Evolutionary conservation across 2,329 filamentous ascomycete genomes (phyloP), one percentile per base, ranked within the genome.

Genomic region (Hypoxylon sp.): DNA sequence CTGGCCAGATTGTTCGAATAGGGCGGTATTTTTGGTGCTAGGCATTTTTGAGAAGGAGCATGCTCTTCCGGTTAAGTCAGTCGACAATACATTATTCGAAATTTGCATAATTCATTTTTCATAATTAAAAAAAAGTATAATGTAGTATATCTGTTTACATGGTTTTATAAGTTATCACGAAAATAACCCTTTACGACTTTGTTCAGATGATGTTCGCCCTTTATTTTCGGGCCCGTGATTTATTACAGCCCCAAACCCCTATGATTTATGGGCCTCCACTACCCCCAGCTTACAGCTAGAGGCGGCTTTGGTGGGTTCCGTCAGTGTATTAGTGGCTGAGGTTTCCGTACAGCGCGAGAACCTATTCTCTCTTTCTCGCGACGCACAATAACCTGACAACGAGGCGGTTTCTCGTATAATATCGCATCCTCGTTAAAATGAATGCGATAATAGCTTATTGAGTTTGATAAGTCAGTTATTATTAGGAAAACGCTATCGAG

Each of bases 1-100:
- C 14, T 37, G 53, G 29, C 53, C 29, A 58, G 47, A 64, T 22
- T 47, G 54, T 37, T 64, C 48, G 22, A 11, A 53, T 44, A 14
- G 42, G 14, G 14, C 39, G 58, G 19, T 44, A 48, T 52, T 60
- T 60, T 46, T 44, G 47, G 37, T 46, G 47, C 26, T 60, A 39
- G 35, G 9, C 13, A 11, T 33, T 51, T 19, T 19, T 35, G 31
- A 60, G 17, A 60, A 59, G 58, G 58, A 60, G 37, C 24, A 35
- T 53, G 35, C 26, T 53, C 58, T 60, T 60, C 58, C 58, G 58
- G 39, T 50, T 50, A 3, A 37, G 44, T 57, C 14, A 24, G 26
- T 31, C n/a, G 3, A 42, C 8, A 17, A 42, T 19, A n/a, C 39
- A 19, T 42, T 19, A 37, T n/a, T 42, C 39, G n/a, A 19, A 42